Percentiles rank a stretch among this genome's conserved stretches.
Evolutionary conservation across 1,284 basidiomycete genomes (phyloP).

Genomic region (Pseudozyma flocculosa): DNA sequence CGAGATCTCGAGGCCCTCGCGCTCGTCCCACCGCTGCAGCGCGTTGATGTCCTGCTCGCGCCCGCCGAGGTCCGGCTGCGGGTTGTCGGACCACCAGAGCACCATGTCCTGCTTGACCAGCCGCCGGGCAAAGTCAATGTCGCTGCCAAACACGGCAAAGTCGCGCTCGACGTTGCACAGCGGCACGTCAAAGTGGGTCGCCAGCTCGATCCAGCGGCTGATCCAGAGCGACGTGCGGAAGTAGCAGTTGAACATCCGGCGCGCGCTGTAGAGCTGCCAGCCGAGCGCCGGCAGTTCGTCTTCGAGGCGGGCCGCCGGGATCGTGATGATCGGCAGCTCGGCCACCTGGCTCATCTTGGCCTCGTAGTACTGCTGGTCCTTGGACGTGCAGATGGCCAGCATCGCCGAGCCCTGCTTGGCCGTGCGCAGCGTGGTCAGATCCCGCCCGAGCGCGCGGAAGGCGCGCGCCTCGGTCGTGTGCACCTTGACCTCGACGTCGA

Average conservation of each 20-base stretch:
- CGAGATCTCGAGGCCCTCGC: slow-evolving; percentile 83
- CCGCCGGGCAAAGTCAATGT: slow-evolving; percentile 86
- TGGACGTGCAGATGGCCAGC: slow-evolving; percentile 81
- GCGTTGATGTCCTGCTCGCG: slow-evolving; percentile 80
- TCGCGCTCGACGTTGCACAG: slow-evolving; percentile 86
- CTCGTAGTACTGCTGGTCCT: slow-evolving; percentile 83
- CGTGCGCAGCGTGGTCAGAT: slow-evolving; percentile 68
- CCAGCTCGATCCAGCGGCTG: slow-evolving; percentile 75
- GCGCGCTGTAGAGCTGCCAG: slow-evolving; percentile 63
- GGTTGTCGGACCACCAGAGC: slow-evolving; percentile 84
- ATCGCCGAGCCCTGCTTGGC: slow-evolving; percentile 71
- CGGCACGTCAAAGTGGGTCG: slow-evolving; percentile 89
- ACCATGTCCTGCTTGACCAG: slow-evolving; percentile 84
- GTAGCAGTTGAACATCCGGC: slow-evolving; percentile 79
- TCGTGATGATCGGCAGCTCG: slow-evolving; percentile 84
- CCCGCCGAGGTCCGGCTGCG: slow-evolving; percentile 89
- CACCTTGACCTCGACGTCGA: slow-evolving; percentile 73
- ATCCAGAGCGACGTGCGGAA: slow-evolving; percentile 78
- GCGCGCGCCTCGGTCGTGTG: slow-evolving; percentile 78
- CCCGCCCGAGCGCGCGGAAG: slow-evolving; percentile 83
- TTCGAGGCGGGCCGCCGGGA: slow-evolving; percentile 73
- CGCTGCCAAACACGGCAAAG: slow-evolving; percentile 79
- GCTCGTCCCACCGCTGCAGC: slow-evolving; percentile 46
- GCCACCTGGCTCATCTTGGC: slow-evolving; percentile 67
- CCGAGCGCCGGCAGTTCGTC: slow-evolving; percentile 65